Evolutionary conservation across 2,329 filamentous ascomycete species (phyloP), one percentile per base, ranked within the genome.

Genomic region (Colletotrichum somersetense): DNA sequence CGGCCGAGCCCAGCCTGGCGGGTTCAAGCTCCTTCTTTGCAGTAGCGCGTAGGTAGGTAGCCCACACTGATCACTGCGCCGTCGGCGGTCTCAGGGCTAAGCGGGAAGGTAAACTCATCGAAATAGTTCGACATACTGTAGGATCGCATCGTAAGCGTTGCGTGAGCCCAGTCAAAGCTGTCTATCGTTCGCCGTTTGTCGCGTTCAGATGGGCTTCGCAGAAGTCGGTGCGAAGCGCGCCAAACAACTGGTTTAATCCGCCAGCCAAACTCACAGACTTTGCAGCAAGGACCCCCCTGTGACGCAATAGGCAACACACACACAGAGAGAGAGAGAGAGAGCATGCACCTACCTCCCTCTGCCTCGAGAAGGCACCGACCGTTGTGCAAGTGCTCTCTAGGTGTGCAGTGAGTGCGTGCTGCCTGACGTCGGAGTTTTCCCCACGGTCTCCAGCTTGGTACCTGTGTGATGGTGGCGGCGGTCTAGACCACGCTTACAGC

Each of bases 1-100:
- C 53, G 53, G 61, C 66, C 18, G 46, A 59, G 59, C 69, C 69
- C 66, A 64, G 46, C 16, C 66, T 55, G 55, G 68, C 66, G 59
- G 59, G 66, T 64, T 72, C 46, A 42, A 59, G 66, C 63, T 52
- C 55, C 55, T 38, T 59, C 30, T 59, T 55, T 40, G 44, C 52
- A 48, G 16, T 64, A 62, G 40, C 40, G 16, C 4, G 18, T n/a
- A 46, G 67, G 14, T 56, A 20, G 50, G 6, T 2, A 23, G 8
- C 26, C 35, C 16, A 18, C 42, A 18, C 23, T 14, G 48, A 52
- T 18, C 48, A 18, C 35, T 10, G 23, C 23, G 18, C 50, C 26
- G n/a, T 16, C 26, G 55, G 44, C 35, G 46, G n/a, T 66, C 40
- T 56, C 18, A 20, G 6, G 23, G 53, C 44, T 35, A 46, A 46